phyloP scores from a whole-genome alignment of 2,329 filamentous ascomycete genomes.

The Thielaviopsis ethacetica region DNA sequence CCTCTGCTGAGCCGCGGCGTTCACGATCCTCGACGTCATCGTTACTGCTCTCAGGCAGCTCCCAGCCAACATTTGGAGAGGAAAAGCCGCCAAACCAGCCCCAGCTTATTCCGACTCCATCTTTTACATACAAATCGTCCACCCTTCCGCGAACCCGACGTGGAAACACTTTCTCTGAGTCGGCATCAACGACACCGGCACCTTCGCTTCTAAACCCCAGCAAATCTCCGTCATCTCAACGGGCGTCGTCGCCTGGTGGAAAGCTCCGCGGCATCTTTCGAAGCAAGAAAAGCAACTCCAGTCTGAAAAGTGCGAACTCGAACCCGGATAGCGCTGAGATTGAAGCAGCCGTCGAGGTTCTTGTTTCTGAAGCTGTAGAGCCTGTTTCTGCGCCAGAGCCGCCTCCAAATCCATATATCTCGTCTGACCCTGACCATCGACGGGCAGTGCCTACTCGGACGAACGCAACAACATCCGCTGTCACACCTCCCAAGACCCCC shows the following conservation, averaged over 20 bases:
- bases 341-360: slow-evolving; percentile 16
- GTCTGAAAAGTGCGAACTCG: slow-evolving; percentile 16
- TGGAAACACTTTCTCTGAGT: slow-evolving; percentile 13
- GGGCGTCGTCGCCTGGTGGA: slow-evolving; percentile 52
- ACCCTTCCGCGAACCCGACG: slow-evolving; percentile 15
- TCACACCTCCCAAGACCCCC: slow-evolving; percentile 30
- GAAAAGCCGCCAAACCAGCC: slow-evolving; percentile 20
- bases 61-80: neutral
- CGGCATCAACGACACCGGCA: neutral
- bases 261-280: slow-evolving; percentile 59
- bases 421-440: neutral
- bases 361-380: slow-evolving; percentile 9
- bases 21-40: neutral
- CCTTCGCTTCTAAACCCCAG: slow-evolving; percentile 23
- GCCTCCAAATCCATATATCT: neutral
- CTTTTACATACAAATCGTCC: slow-evolving; percentile 18
- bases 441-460: slow-evolving; percentile 2
- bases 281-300: slow-evolving; percentile 29
- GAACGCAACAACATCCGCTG: slow-evolving; percentile 3
- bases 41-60: neutral
- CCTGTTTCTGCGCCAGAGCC: neutral
- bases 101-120: slow-evolving; percentile 21
- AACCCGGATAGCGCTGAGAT: slow-evolving; percentile 18
- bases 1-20: neutral
- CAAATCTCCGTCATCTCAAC: slow-evolving; percentile 26